phyloP scores from a whole-genome alignment of 2,329 filamentous ascomycete genomes.

The Aspergillus eucalypticola region DNA sequence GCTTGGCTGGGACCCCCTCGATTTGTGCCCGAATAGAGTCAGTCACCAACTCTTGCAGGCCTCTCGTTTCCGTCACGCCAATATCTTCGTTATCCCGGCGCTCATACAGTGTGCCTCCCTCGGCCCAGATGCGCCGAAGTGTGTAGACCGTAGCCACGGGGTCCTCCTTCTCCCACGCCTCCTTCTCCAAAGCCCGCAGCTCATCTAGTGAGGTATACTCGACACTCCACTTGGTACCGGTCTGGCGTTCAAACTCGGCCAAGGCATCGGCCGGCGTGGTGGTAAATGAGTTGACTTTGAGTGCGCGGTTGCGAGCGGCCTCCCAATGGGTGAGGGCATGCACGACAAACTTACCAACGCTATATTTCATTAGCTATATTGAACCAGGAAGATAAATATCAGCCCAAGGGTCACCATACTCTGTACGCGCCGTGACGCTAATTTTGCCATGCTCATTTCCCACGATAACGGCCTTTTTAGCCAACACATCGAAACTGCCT shows the following conservation, averaged over 20 bases:
- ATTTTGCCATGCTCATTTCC: conserved; percentile 63
- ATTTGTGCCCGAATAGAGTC: conserved; percentile 23
- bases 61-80: conserved; percentile 55
- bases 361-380: conserved; percentile 28
- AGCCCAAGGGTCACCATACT: conserved; percentile 52
- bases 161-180: conserved; percentile 57
- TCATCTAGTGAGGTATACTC: conserved; percentile 55
- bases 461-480: conserved; percentile 61
- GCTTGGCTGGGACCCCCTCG: neutral
- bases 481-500: conserved; percentile 61
- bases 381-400: neutral
- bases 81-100: conserved; percentile 66
- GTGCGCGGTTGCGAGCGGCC: conserved; percentile 54
- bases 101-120: conserved; percentile 70
- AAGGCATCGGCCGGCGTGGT: conserved; percentile 63
- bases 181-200: conserved; percentile 58
- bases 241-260: conserved; percentile 68
- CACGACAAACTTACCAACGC: conserved; percentile 67
- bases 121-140: conserved; percentile 69
- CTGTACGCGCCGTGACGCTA: conserved; percentile 69
- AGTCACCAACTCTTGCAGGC: conserved; percentile 51
- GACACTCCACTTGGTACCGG: conserved; percentile 58
- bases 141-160: conserved; percentile 59
- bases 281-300: conserved; percentile 72
- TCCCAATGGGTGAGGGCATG: conserved; percentile 61